Percentiles rank a stretch among this genome's conserved stretches.
Evolutionary conservation across 495 filamentous ascomycete species (phyloP).

Genomic region (Penicillium arizonense): DNA sequence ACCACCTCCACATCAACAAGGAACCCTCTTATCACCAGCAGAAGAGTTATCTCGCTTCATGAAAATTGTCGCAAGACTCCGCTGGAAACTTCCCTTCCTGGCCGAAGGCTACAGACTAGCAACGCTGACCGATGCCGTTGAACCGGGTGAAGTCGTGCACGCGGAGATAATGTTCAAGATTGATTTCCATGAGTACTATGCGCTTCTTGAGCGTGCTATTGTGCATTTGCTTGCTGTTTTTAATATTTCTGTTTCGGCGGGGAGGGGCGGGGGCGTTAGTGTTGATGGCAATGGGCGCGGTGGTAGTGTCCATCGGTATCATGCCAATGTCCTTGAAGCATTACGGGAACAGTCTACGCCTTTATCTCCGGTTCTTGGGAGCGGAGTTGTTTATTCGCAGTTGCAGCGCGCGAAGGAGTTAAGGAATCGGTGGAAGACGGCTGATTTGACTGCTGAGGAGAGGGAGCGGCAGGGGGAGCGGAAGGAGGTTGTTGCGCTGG

Average conservation of each 20-base stretch:
- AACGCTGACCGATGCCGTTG: slow-evolving; percentile 18
- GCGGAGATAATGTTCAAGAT: slow-evolving; percentile 67
- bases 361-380: slow-evolving; percentile 49
- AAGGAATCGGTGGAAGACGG: slow-evolving; percentile 67
- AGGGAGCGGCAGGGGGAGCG: slow-evolving; percentile 18
- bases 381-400: slow-evolving; percentile 42
- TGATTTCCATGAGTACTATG: slow-evolving; percentile 71
- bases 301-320: slow-evolving; percentile 50
- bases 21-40: slow-evolving; percentile 23
- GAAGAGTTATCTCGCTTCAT: slow-evolving; percentile 52
- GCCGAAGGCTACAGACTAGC: slow-evolving; percentile 51
- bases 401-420: slow-evolving; percentile 62
- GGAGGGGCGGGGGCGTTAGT: slow-evolving; percentile 1
- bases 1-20: slow-evolving; percentile 9
- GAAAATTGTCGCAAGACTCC: slow-evolving; percentile 55
- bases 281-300: slow-evolving; percentile 9
- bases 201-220: slow-evolving; percentile 61
- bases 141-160: slow-evolving; percentile 27
- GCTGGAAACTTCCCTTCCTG: slow-evolving; percentile 61
- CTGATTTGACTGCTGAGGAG: slow-evolving; percentile 40
- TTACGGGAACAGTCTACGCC: slow-evolving; percentile 50
- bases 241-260: slow-evolving; percentile 43
- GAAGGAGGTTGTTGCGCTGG: slow-evolving; percentile 31
- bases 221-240: slow-evolving; percentile 60
- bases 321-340: slow-evolving; percentile 61